These are phyloP conservation scores for Penicillium sp. DNA, from an alignment of 2,329 filamentous ascomycete species.

Conservation along the genomic window DNA sequence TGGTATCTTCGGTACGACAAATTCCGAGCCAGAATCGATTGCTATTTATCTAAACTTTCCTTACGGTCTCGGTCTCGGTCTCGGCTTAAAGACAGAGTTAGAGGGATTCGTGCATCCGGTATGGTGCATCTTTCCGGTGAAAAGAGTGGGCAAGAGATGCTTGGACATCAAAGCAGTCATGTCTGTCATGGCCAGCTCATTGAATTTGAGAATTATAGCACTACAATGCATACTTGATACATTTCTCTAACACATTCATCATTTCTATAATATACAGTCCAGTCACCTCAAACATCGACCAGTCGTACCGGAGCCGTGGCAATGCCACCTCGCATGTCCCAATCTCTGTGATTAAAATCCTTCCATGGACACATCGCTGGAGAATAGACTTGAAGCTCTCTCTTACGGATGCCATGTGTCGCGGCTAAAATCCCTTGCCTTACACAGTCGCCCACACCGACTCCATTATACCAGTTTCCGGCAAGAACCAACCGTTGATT, in stretches of 20 bases:
- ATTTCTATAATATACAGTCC: background rate
- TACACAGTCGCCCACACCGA: constrained; percentile 52
- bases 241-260: background rate
- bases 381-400: constrained; percentile 19
- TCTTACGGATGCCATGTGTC: constrained; percentile 35
- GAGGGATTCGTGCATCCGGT: no score
- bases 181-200: background rate
- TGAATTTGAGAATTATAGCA: background rate
- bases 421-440: constrained; percentile 53
- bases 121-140: no score
- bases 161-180: no score
- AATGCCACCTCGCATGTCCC: constrained; percentile 31
- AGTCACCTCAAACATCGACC: constrained; percentile 7
- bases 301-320: constrained; percentile 23
- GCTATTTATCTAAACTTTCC: no score
- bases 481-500: constrained; percentile 59
- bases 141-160: no score
- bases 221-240: no score
- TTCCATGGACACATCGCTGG: constrained; percentile 17
- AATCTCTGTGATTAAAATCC: constrained; percentile 17
- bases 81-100: no score
- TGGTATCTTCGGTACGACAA: no score
- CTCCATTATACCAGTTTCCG: constrained; percentile 48
- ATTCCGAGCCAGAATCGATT: no score
- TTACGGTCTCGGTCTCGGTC: no score